phyloP scores from a whole-genome alignment of 768 basidiomycete species.

The Lyophyllum shimeji region DNA sequence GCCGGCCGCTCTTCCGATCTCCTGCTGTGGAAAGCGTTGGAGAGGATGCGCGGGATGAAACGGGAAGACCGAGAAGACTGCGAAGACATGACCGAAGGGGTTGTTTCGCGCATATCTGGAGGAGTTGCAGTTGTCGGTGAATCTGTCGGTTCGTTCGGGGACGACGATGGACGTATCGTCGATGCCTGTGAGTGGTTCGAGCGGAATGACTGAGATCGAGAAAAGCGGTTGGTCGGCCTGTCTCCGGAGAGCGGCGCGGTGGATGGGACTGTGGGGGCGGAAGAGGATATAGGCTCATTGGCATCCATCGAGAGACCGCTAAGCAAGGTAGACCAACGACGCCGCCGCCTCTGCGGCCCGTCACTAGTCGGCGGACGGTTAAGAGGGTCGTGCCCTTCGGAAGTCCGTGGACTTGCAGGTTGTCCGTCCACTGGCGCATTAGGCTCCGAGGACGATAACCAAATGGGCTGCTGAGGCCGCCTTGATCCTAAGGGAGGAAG shows the following conservation, averaged over 20 bases:
- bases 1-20: conserved; percentile 57
- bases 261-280: conserved; percentile 18
- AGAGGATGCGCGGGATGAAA: conserved; percentile 71
- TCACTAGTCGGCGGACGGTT: conserved; percentile 29
- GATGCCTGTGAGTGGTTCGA: conserved; percentile 32
- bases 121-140: conserved; percentile 22
- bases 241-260: conserved; percentile 28
- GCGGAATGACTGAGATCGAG: conserved; percentile 42
- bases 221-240: conserved; percentile 25
- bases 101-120: conserved; percentile 20
- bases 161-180: conserved; percentile 26
- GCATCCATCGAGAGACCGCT: conserved; percentile 22
- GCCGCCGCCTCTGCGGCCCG: conserved; percentile 44
- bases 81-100: conserved; percentile 27
- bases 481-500: conserved; percentile 69
- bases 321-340: conserved; percentile 74
- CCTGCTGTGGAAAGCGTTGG: conserved; percentile 58
- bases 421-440: conserved; percentile 42
- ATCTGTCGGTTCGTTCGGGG: conserved; percentile 21
- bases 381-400: conserved; percentile 37
- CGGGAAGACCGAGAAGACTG: conserved; percentile 51
- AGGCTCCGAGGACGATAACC: conserved; percentile 49
- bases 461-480: conserved; percentile 66
- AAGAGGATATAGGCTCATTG: conserved; percentile 23
- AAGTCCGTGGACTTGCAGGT: conserved; percentile 45